phyloP scores from a whole-genome alignment of 78 protist genomes.

The Anaeramoeba flamelloides region DNA sequence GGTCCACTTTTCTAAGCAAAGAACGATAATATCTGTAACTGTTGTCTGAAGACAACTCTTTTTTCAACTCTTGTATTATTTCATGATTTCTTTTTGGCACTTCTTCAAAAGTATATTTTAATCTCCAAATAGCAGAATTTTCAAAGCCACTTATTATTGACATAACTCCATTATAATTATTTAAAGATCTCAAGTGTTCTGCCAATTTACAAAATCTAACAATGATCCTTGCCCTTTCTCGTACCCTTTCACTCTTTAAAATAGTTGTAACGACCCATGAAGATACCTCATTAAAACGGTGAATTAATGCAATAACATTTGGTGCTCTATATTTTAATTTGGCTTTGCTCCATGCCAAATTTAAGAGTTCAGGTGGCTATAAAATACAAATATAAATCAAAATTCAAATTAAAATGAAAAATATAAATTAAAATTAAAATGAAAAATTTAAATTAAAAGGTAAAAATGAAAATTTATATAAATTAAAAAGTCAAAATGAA shows the following conservation, averaged over 20 bases:
- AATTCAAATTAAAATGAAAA: background rate
- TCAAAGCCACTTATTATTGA: conserved; percentile 8
- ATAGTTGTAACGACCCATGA: conserved; percentile 37
- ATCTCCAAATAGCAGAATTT: conserved; percentile 1
- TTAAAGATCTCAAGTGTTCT: background rate
- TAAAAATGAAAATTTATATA: conserved; percentile 1
- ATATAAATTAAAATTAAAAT: too few relatives aligned
- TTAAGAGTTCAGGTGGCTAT: conserved; percentile 14
- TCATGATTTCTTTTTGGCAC: too few relatives aligned
- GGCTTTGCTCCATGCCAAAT: conserved; percentile 12
- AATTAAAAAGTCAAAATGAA: conserved; percentile 4
- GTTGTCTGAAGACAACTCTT: too few relatives aligned
- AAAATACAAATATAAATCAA: too few relatives aligned
- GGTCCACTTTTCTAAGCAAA: too few relatives aligned
- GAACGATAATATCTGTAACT: too few relatives aligned
- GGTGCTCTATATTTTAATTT: conserved; percentile 5
- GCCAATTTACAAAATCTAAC: too few relatives aligned
- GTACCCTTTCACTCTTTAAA: too few relatives aligned
- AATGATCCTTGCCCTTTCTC: too few relatives aligned
- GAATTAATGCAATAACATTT: conserved; percentile 6
- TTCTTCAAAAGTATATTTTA: conserved; percentile 14
- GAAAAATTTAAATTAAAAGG: conserved; percentile 16
- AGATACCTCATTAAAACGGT: conserved; percentile 29
- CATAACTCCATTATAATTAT: conserved; percentile 12
- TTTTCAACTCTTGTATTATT: too few relatives aligned